These are phyloP conservation scores for Lavandula angustifolia DNA, from an alignment of 257 asterid species.

Conservation along the genomic window DNA sequence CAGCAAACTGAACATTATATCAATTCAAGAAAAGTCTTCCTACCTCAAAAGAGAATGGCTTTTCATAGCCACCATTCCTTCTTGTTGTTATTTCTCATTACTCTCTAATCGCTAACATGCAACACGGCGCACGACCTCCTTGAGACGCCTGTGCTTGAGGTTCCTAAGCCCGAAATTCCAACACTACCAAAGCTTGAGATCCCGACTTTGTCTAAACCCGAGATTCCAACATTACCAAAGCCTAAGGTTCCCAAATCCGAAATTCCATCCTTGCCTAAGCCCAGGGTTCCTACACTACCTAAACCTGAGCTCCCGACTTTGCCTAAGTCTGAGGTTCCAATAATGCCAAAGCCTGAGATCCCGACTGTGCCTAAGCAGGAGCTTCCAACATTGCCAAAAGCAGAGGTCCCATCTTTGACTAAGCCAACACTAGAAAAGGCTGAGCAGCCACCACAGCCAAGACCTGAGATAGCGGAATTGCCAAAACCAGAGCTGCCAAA, in stretches of 20 bases:
- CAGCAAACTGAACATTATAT: background rate
- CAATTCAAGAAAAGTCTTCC: background rate
- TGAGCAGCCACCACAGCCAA: too few relatives aligned
- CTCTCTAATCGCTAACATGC: conserved; percentile 5
- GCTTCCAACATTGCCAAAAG: too few relatives aligned
- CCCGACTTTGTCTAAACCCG: background rate
- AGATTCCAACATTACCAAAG: conserved; percentile 10
- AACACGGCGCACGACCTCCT: conserved; percentile 26
- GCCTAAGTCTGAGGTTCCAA: conserved; percentile 26
- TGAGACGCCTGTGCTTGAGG: conserved; percentile 31
- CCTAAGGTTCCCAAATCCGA: background rate
- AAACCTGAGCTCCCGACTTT: background rate
- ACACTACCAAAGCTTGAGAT: background rate
- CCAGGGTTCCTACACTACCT: background rate
- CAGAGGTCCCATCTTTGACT: too few relatives aligned
- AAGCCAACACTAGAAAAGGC: too few relatives aligned
- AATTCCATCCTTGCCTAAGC: conserved; percentile 35
- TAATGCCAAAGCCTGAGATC: too few relatives aligned
- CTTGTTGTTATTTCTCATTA: conserved; percentile 19
- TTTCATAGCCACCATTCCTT: conserved; percentile 22
- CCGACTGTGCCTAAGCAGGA: too few relatives aligned
- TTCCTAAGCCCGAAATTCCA: conserved; percentile 26
- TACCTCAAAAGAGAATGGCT: conserved; percentile 24
- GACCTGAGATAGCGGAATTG: too few relatives aligned
- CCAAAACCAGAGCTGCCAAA: too few relatives aligned